A percentile compares a stretch with the other conserved stretches of the same genome.
Conservation (phyloP, 1,284 basidiomycete species). For the Papiliotrema fonsecae region DNA sequence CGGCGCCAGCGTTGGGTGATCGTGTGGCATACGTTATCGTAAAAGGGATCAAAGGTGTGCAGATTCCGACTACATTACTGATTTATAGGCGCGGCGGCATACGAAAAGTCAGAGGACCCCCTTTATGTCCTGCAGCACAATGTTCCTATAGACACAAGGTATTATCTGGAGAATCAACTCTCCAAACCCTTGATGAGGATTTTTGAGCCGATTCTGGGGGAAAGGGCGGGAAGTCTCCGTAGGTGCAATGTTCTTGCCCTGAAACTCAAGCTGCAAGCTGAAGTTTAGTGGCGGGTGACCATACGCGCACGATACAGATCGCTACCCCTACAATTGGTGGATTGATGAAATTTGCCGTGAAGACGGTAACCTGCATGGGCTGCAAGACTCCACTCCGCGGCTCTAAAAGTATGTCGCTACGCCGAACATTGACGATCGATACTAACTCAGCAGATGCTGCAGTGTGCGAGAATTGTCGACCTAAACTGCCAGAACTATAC, state of each 20-base stretch:
- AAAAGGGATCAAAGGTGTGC: conserved; percentile 81
- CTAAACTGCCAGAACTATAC: conserved; percentile 78
- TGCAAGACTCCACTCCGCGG: conserved; percentile 80
- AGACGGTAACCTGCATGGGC: conserved; percentile 84
- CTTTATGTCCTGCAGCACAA: conserved; percentile 94
- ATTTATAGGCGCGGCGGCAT: conserved; percentile 78
- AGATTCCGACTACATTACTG: not conserved
- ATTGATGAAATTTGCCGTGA: conserved; percentile 94
- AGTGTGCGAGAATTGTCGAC: conserved; percentile 86
- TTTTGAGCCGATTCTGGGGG: conserved; percentile 94
- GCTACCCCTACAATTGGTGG: conserved; percentile 91
- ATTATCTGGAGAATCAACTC: conserved; percentile 94
- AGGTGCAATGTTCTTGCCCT: too few relatives aligned
- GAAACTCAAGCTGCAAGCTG: too few relatives aligned
- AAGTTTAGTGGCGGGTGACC: conserved; percentile 76
- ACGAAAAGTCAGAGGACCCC: conserved; percentile 95
- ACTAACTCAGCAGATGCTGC: conserved; percentile 62
- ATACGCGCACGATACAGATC: conserved; percentile 87
- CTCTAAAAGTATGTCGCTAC: conserved; percentile 58
- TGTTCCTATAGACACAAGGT: conserved; percentile 91
- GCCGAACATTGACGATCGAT: conserved; percentile 6
- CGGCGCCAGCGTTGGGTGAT: conserved; percentile 86
- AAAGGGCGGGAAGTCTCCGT: conserved; percentile 78
- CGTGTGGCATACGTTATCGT: conserved; percentile 96
- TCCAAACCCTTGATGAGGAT: conserved; percentile 93